Conservation (phyloP, 768 basidiomycete genomes). For the Collybia sordida region DNA sequence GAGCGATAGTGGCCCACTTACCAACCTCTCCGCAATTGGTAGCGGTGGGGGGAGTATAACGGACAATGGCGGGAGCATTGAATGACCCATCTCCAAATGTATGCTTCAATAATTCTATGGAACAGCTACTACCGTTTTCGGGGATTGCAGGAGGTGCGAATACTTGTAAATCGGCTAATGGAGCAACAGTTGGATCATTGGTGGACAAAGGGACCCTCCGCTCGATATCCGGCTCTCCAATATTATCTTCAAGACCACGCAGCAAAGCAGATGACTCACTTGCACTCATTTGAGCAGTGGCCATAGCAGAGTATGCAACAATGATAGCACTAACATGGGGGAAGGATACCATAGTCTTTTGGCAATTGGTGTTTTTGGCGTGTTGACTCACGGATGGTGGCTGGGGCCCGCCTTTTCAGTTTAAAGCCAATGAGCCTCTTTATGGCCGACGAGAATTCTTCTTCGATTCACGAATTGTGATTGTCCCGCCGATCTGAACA, state of each 20-base stretch:
- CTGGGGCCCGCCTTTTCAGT: not conserved
- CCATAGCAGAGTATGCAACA: too few relatives aligned
- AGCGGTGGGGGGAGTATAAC: conserved; percentile 47
- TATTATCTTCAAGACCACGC: conserved; percentile 11
- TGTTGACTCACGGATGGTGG: too few relatives aligned
- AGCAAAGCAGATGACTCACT: conserved; percentile 22
- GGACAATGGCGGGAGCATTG: conserved; percentile 23
- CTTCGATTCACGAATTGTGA: not conserved
- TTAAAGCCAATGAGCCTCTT: too few relatives aligned
- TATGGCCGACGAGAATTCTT: too few relatives aligned
- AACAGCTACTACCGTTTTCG: conserved; percentile 21
- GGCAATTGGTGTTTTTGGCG: too few relatives aligned
- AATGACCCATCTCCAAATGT: conserved; percentile 29
- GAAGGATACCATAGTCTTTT: too few relatives aligned
- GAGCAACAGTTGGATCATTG: conserved; percentile 23
- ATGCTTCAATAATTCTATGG: conserved; percentile 23
- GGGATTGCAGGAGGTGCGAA: conserved; percentile 28
- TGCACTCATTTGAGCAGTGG: conserved; percentile 14
- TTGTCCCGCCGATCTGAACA: not conserved
- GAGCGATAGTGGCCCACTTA: conserved; percentile 56
- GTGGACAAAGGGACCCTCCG: conserved; percentile 27
- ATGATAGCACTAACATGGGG: too few relatives aligned
- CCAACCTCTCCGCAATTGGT: conserved; percentile 49
- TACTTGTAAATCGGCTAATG: conserved; percentile 28
- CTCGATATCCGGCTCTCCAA: conserved; percentile 8